Evolutionary conservation across 1,284 basidiomycete genomes (phyloP).

Genomic region (Neolentinus lepideus): DNA sequence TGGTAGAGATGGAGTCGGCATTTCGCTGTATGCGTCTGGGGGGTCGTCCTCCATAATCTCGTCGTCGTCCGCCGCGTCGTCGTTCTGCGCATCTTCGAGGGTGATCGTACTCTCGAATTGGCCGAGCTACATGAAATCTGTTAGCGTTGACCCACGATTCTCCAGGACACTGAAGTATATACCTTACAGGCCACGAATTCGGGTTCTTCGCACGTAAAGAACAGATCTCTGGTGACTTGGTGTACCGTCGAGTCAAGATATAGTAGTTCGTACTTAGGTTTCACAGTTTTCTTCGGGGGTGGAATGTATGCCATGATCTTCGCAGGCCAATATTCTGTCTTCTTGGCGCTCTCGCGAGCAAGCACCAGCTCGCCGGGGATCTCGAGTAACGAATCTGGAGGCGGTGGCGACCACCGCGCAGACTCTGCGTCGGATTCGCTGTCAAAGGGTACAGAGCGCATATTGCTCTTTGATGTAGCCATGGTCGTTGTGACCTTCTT

Average conservation of each 20-base stretch:
- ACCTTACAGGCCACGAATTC: slow-evolving; percentile 56
- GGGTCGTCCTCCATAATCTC: slow-evolving; percentile 12
- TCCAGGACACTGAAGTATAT: slow-evolving; percentile 4
- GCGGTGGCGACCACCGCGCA: slow-evolving; percentile 30
- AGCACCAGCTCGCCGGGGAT: slow-evolving; percentile 64
- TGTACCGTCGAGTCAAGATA: slow-evolving; percentile 46
- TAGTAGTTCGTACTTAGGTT: slow-evolving; percentile 38
- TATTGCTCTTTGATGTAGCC: not conserved
- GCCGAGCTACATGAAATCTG: slow-evolving; percentile 35
- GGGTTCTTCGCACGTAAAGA: slow-evolving; percentile 47
- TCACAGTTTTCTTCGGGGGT: slow-evolving; percentile 26
- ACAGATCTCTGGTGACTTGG: slow-evolving; percentile 38
- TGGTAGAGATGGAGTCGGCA: slow-evolving; percentile 32
- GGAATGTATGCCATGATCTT: slow-evolving; percentile 45
- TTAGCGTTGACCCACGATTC: not conserved
- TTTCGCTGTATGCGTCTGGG: slow-evolving; percentile 10
- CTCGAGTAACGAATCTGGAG: slow-evolving; percentile 37
- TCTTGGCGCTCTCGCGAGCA: slow-evolving; percentile 33
- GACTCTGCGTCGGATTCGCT: not conserved
- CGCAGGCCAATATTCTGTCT: slow-evolving; percentile 58
- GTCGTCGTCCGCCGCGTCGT: slow-evolving; percentile 32
- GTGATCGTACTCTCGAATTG: slow-evolving; percentile 38
- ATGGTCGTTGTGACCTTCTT: not conserved
- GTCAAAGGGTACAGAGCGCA: slow-evolving; percentile 16
- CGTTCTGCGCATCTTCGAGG: slow-evolving; percentile 33